These are phyloP conservation scores for Heterobasidion annosum DNA, from an alignment of 1,284 basidiomycete genomes.

Conservation along the genomic window DNA sequence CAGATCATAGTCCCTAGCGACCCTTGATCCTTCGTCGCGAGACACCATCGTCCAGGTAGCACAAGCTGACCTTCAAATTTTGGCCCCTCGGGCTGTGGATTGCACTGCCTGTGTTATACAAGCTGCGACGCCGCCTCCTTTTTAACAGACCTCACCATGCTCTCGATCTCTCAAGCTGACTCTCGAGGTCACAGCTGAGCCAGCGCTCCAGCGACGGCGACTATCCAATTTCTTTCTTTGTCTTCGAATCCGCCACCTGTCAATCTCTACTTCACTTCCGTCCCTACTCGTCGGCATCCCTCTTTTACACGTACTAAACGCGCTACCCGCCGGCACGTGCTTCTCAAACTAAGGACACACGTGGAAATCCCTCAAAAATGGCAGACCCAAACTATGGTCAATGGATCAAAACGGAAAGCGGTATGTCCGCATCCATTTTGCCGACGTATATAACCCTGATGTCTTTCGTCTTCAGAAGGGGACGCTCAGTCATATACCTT, in stretches of 20 bases:
- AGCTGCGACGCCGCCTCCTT: conserved; percentile 6
- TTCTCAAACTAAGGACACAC: conserved; percentile 5
- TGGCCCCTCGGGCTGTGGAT: conserved; percentile 9
- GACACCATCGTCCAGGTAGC: conserved; percentile 24
- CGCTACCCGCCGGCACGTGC: conserved; percentile 10
- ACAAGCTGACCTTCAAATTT: conserved; percentile 14
- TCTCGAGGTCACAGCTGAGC: background rate
- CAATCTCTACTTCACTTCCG: background rate
- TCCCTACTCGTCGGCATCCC: background rate
- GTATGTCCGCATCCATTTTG: conserved; percentile 2
- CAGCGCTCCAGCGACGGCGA: background rate
- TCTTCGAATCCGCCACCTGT: background rate
- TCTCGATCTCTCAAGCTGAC: background rate
- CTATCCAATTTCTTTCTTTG: conserved; percentile 5
- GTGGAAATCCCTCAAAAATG: conserved; percentile 7
- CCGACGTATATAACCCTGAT: background rate
- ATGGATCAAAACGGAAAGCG: conserved; percentile 11
- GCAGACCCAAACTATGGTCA: conserved; percentile 9
- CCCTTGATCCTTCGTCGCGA: conserved; percentile 21
- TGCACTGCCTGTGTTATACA: conserved; percentile 10
- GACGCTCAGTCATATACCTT: background rate
- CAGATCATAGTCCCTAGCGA: conserved; percentile 27
- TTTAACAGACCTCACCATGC: conserved; percentile 21
- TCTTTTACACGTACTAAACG: conserved; percentile 4
- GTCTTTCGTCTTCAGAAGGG: background rate